Conservation (phyloP, 805 yeast genomes). For the Saccharomycopsis sp. region DNA sequence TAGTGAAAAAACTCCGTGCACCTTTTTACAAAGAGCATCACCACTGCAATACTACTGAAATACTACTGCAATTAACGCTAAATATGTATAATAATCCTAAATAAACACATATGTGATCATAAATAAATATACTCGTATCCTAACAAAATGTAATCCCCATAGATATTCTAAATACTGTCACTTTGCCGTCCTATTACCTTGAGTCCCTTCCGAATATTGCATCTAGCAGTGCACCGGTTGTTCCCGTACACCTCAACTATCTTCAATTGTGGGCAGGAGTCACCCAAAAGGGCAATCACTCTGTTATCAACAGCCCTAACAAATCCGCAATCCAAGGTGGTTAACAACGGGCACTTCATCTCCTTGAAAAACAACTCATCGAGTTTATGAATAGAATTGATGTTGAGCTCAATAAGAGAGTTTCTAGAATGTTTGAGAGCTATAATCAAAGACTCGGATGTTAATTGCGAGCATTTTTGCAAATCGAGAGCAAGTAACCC, state of each 20-base stretch:
- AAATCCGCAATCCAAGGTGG: conserved; percentile 72
- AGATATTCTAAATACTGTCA: conserved; percentile 48
- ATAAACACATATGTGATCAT: too few relatives aligned
- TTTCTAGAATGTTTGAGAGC: conserved; percentile 55
- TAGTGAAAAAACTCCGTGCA: too few relatives aligned
- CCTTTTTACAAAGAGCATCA: too few relatives aligned
- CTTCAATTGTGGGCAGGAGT: conserved; percentile 53
- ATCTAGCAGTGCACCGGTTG: conserved; percentile 55
- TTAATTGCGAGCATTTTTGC: conserved; percentile 58
- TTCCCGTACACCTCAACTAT: conserved; percentile 78
- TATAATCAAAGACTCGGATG: conserved; percentile 55
- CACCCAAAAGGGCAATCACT: conserved; percentile 49
- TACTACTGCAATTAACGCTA: too few relatives aligned
- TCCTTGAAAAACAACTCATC: conserved; percentile 45
- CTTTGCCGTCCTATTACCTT: conserved; percentile 71
- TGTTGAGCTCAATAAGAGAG: conserved; percentile 60
- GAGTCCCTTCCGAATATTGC: conserved; percentile 46
- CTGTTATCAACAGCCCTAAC: conserved; percentile 70
- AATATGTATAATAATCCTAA: too few relatives aligned
- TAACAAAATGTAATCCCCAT: too few relatives aligned
- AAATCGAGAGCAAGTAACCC: conserved; percentile 58
- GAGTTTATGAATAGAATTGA: conserved; percentile 66
- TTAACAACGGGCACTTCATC: conserved; percentile 47
- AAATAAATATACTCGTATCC: too few relatives aligned
- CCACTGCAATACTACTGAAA: too few relatives aligned